These are phyloP conservation scores for Chalciporus piperatus DNA, from an alignment of 768 basidiomycete genomes.

Conservation along the genomic window DNA sequence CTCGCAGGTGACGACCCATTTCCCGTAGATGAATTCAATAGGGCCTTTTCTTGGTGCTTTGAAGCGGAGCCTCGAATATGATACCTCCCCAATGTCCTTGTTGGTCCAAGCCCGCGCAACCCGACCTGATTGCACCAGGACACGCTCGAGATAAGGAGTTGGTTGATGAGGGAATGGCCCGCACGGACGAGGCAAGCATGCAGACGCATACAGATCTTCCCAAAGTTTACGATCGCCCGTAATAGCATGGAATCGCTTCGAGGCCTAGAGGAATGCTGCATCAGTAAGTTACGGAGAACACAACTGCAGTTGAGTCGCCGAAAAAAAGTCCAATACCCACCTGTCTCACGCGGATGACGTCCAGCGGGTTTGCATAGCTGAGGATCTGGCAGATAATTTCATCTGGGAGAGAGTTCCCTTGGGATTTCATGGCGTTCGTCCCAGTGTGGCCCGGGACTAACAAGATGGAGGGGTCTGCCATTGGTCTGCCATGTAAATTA, in stretches of 20 bases:
- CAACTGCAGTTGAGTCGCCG: too few relatives aligned
- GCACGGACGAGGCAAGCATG: background rate
- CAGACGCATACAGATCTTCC: background rate
- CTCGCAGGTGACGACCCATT: background rate
- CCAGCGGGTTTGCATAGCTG: too few relatives aligned
- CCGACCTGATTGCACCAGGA: background rate
- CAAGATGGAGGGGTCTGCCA: too few relatives aligned
- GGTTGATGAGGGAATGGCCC: background rate
- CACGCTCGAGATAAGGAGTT: background rate
- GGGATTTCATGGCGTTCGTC: too few relatives aligned
- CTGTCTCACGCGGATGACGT: too few relatives aligned
- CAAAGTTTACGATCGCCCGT: background rate
- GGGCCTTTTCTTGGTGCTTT: accelerated
- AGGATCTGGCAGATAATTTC: background rate
- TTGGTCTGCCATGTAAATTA: too few relatives aligned
- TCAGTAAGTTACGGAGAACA: too few relatives aligned
- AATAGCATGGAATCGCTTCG: background rate
- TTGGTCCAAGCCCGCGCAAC: conserved; percentile 7
- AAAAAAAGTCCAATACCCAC: too few relatives aligned
- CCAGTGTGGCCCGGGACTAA: too few relatives aligned
- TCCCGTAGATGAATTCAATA: background rate
- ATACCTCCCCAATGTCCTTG: background rate
- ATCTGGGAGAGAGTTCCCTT: too few relatives aligned
- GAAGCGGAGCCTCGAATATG: background rate
- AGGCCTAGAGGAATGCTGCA: conserved; percentile 1